Evolutionary conservation across 208 protist species (phyloP).

Genomic region (Trichomonas vaginalis): DNA sequence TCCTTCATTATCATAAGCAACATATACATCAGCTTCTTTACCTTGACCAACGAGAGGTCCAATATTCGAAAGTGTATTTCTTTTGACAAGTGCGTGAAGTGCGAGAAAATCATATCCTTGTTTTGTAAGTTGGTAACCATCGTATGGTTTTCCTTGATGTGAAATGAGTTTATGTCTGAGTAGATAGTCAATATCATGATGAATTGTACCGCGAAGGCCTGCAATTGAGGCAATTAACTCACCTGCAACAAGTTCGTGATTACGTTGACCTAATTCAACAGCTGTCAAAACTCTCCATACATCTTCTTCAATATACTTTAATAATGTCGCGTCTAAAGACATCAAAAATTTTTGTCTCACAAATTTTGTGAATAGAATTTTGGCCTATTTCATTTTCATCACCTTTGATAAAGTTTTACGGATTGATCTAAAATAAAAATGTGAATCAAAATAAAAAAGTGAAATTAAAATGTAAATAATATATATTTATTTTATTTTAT

Average conservation of each 20-base stretch:
- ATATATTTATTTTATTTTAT: too few species aligned
- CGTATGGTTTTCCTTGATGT: slow-evolving; percentile 41
- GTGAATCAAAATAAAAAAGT: too few species aligned
- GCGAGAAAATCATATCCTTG: slow-evolving; percentile 93
- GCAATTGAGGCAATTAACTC: slow-evolving; percentile 75
- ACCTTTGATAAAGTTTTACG: too few species aligned
- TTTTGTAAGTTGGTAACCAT: slow-evolving; percentile 91
- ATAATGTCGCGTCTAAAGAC: background rate
- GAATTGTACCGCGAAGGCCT: slow-evolving; percentile 45
- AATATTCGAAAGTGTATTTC: slow-evolving; percentile 61
- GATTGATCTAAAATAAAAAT: too few species aligned
- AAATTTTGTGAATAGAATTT: too few species aligned
- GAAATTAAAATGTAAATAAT: too few species aligned
- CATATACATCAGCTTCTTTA: slow-evolving; percentile 92
- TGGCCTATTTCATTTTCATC: too few species aligned
- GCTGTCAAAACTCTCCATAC: slow-evolving; percentile 37
- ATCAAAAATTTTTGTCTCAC: background rate
- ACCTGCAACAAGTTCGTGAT: slow-evolving; percentile 85
- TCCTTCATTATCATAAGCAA: slow-evolving; percentile 58
- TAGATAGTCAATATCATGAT: background rate
- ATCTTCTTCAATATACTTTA: slow-evolving; percentile 16
- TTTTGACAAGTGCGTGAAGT: slow-evolving; percentile 71
- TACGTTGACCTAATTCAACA: slow-evolving; percentile 91
- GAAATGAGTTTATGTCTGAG: background rate
- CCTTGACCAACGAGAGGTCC: slow-evolving; percentile 90